Conservation (phyloP, 2,329 filamentous ascomycete species). For the Botryotinia globosa region DNA sequence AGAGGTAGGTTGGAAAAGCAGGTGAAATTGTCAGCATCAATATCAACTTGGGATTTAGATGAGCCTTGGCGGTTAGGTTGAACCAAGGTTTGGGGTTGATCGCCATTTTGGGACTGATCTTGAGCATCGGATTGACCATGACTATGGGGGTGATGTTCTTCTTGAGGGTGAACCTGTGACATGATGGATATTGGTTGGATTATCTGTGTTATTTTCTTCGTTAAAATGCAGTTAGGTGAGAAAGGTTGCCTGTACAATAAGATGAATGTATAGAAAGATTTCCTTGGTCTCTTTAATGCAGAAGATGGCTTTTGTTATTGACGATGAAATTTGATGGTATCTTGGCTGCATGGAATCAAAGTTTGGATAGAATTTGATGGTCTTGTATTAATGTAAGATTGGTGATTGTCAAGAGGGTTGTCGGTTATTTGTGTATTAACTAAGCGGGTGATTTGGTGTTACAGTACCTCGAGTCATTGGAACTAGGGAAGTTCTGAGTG, state of each 20-base stretch:
- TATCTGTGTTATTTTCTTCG: not conserved
- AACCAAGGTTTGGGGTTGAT: not conserved
- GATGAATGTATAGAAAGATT: not conserved
- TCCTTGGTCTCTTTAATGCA: not conserved
- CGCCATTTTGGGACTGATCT: not conserved
- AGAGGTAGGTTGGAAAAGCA: not conserved
- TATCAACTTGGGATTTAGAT: not conserved
- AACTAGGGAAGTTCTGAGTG: not conserved
- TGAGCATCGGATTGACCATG: not conserved
- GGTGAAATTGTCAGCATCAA: too few relatives aligned
- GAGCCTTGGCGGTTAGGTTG: not conserved
- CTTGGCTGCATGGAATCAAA: not conserved
- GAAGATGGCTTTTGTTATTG: not conserved
- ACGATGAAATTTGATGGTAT: rapidly evolving
- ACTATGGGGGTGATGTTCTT: not conserved
- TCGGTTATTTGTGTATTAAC: not conserved
- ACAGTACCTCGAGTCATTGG: not conserved
- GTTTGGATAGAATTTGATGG: not conserved
- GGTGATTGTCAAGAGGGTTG: not conserved
- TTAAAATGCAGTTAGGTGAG: not conserved
- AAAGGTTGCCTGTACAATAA: too few relatives aligned
- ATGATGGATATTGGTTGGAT: not conserved
- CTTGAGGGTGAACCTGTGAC: too few relatives aligned
- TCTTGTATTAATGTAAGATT: not conserved
- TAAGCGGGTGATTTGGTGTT: not conserved